Percentiles rank a stretch among this genome's conserved stretches.
phyloP scores from a whole-genome alignment of 2,329 filamentous ascomycete genomes.

The Sporothrix schenckii region DNA sequence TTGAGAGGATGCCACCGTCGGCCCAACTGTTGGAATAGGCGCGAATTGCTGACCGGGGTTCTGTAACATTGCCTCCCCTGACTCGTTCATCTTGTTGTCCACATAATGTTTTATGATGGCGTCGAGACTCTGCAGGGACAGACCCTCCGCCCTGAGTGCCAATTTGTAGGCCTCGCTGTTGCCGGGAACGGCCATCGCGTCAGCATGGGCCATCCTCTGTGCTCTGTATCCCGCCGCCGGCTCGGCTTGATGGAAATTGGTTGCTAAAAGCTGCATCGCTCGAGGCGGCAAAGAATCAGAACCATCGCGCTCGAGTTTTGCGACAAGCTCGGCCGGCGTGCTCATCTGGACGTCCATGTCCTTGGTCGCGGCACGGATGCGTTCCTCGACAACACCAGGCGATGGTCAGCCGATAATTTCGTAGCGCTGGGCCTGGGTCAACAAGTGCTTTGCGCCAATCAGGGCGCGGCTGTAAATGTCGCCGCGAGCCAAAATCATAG shows the following conservation, averaged over 20 bases:
- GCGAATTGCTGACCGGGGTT: constrained; percentile 19
- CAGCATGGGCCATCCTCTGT: background rate
- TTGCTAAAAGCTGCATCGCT: constrained; percentile 12
- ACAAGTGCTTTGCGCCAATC: constrained; percentile 13
- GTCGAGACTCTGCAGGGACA: constrained; percentile 19
- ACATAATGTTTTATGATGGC: constrained; percentile 20
- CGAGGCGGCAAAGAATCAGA: constrained; percentile 2
- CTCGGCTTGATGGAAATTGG: constrained; percentile 11
- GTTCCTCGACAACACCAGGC: constrained; percentile 17
- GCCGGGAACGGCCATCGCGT: constrained; percentile 17
- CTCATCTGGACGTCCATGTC: constrained; percentile 17
- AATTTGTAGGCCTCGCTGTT: constrained; percentile 17
- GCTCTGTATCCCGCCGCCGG: constrained; percentile 7
- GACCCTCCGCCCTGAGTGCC: constrained; percentile 15
- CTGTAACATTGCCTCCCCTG: constrained; percentile 17
- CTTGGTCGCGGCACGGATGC: constrained; percentile 19
- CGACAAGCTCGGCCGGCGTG: constrained; percentile 15
- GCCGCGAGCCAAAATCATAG: constrained; percentile 13
- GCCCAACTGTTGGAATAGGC: constrained; percentile 20
- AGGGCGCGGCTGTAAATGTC: constrained; percentile 16
- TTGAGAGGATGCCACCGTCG: constrained; percentile 22
- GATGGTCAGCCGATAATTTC: constrained; percentile 15
- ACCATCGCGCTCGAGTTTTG: constrained; percentile 17
- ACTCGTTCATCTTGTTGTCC: constrained; percentile 19
- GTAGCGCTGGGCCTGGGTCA: constrained; percentile 20